These are phyloP conservation scores for Acer campestre DNA, from an alignment of 345 rosid species.

Conservation along the genomic window DNA sequence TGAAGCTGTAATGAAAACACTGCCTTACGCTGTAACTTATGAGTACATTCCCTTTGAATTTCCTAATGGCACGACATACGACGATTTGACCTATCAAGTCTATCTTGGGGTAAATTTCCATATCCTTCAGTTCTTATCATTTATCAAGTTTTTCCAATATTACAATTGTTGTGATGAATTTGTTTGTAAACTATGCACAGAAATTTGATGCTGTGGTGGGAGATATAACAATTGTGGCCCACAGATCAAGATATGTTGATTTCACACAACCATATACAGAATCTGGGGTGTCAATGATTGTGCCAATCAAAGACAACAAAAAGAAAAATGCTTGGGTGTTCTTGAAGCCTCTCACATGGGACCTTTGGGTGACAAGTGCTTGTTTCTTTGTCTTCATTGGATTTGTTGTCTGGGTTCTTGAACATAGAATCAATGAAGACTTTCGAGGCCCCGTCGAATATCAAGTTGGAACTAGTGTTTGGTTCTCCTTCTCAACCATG, in stretches of 20 bases:
- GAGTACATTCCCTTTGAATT: slow-evolving; percentile 36
- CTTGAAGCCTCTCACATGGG: slow-evolving; percentile 62
- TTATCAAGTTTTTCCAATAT: no score
- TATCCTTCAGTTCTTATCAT: background rate
- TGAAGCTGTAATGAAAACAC: slow-evolving; percentile 35
- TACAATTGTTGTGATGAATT: background rate
- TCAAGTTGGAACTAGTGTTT: slow-evolving; percentile 57
- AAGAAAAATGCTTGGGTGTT: slow-evolving; percentile 64
- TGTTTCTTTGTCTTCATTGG: slow-evolving; percentile 61
- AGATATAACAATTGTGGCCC: slow-evolving; percentile 54
- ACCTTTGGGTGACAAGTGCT: slow-evolving; percentile 61
- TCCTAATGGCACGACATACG: slow-evolving; percentile 23
- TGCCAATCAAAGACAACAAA: slow-evolving; percentile 42
- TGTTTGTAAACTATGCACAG: slow-evolving; percentile 28
- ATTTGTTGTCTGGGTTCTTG: slow-evolving; percentile 68
- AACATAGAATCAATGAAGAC: slow-evolving; percentile 65
- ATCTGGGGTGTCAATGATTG: slow-evolving; percentile 73
- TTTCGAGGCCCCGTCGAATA: slow-evolving; percentile 52
- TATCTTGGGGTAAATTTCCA: slow-evolving; percentile 36
- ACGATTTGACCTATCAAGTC: slow-evolving; percentile 51
- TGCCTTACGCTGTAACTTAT: slow-evolving; percentile 48
- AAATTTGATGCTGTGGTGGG: slow-evolving; percentile 60
- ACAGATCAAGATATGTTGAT: slow-evolving; percentile 55
- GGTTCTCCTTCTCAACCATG: slow-evolving; percentile 82
- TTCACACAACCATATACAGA: slow-evolving; percentile 72